phyloP scores from a whole-genome alignment of 441 rosid species.

The Erodium texanum region DNA sequence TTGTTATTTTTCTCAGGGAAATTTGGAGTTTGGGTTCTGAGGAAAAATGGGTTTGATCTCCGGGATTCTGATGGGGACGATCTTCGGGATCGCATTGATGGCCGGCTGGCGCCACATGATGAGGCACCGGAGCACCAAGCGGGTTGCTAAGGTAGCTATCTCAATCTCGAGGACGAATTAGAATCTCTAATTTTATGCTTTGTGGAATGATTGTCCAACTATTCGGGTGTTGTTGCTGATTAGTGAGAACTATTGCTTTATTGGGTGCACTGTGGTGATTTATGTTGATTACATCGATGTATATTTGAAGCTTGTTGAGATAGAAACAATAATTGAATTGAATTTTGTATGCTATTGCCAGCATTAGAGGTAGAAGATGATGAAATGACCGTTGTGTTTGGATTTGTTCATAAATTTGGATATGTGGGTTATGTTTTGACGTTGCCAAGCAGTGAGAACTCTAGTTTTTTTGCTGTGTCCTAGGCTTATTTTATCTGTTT shows the following conservation, averaged over 20 bases:
- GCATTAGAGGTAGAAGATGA: too few species aligned
- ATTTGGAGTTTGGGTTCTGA: constrained; percentile 16
- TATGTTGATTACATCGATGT: too few species aligned
- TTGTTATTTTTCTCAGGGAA: not conserved
- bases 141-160: constrained; percentile 59
- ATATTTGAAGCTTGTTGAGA: too few species aligned
- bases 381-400: not conserved
- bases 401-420: not conserved
- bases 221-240: not conserved
- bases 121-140: constrained; percentile 67
- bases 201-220: not conserved
- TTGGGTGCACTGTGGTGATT: too few species aligned
- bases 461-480: not conserved
- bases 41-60: constrained; percentile 79
- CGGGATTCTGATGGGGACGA: constrained; percentile 65
- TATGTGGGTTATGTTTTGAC: not conserved
- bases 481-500: not conserved
- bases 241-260: not conserved
- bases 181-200: not conserved
- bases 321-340: too few species aligned
- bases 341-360: too few species aligned
- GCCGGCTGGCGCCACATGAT: constrained; percentile 96
- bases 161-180: not conserved
- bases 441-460: not conserved
- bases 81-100: constrained; percentile 82